phyloP scores from a whole-genome alignment of 2,329 filamentous ascomycete species.

The Fusarium napiforme region DNA sequence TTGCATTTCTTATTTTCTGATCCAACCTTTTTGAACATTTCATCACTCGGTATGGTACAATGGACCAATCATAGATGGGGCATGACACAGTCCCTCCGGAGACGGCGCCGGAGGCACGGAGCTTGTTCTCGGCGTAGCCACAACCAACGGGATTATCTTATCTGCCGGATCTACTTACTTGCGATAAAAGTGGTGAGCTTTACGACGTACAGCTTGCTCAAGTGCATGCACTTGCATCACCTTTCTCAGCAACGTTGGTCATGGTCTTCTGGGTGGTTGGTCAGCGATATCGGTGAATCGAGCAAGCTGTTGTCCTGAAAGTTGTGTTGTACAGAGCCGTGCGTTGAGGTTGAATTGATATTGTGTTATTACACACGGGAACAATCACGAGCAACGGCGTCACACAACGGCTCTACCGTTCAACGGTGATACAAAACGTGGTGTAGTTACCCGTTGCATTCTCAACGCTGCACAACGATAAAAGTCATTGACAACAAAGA shows the following conservation, averaged over 20 bases:
- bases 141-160: neutral
- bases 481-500: neutral
- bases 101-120: neutral
- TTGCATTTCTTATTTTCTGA: constrained; percentile 1
- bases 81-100: constrained; percentile 38
- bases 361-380: neutral
- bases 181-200: neutral
- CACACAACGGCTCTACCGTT: neutral
- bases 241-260: neutral
- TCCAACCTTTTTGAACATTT: neutral
- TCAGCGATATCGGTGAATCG: neutral
- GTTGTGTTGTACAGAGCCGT: neutral
- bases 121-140: neutral
- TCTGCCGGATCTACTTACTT: neutral
- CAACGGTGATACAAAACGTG: neutral
- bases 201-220: too few relatives aligned
- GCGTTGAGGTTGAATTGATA: neutral
- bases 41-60: neutral
- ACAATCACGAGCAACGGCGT: neutral
- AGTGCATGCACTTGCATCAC: neutral
- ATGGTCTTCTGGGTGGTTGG: neutral
- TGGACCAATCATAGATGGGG: constrained; percentile 35
- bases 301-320: neutral
- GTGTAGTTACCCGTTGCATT: neutral
- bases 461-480: neutral